A percentile compares a stretch with the other conserved stretches of the same genome.
Evolutionary conservation across 23 red algal species (phyloP).

Genomic region (Gracilaria gracilis): DNA sequence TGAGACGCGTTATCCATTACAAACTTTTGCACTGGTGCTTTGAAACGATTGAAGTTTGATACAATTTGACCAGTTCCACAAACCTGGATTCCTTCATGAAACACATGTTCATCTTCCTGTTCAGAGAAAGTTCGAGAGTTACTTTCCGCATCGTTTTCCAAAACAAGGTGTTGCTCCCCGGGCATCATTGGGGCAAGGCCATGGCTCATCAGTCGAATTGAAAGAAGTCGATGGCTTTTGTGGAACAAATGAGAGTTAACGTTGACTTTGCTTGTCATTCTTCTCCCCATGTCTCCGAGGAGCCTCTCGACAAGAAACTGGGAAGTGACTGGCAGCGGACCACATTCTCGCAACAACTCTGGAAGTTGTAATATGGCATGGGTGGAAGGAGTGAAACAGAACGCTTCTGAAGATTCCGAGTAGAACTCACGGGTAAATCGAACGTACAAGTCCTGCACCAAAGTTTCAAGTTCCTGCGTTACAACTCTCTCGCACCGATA

Average conservation of each 20-base stretch:
- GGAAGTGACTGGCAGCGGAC: neutral
- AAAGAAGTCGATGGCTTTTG: no score
- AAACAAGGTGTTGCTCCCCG: no score
- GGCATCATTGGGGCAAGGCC: no score
- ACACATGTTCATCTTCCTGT: neutral
- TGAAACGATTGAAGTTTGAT: neutral
- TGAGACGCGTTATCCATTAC: neutral
- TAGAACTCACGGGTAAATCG: neutral
- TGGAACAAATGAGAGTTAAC: no score
- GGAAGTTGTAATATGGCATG: slow-evolving; percentile 30
- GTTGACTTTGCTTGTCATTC: no score
- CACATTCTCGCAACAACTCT: slow-evolving; percentile 19
- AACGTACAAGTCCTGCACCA: neutral
- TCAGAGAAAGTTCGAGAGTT: neutral
- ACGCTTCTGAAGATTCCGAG: neutral
- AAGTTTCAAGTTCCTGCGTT: neutral
- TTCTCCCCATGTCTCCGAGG: slow-evolving; percentile 5
- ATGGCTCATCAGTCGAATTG: no score
- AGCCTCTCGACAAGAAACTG: slow-evolving; percentile 18
- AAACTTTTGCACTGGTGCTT: neutral
- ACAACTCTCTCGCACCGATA: neutral
- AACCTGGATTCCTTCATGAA: neutral
- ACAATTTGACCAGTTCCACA: neutral
- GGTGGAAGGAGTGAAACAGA: slow-evolving; percentile 29
- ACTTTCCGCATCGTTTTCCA: neutral